phyloP scores from a whole-genome alignment of 345 rosid species.

The Citrus unshiu region DNA sequence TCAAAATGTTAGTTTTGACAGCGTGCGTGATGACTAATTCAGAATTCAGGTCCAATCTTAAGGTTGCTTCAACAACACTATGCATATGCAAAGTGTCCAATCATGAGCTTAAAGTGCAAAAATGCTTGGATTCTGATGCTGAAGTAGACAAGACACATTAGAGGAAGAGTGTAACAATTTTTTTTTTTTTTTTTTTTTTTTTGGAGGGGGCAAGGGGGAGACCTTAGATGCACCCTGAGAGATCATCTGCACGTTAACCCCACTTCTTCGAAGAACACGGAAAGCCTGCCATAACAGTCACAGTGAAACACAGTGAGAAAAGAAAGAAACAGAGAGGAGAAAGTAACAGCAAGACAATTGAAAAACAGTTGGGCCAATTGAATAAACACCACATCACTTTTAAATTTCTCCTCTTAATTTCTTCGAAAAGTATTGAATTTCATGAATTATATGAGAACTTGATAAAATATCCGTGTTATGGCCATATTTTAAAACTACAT shows the following conservation, averaged over 20 bases:
- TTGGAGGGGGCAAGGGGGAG: background rate
- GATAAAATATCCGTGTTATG: background rate
- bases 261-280: conserved; percentile 71
- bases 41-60: background rate
- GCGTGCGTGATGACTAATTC: background rate
- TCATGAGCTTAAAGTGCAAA: background rate
- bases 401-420: background rate
- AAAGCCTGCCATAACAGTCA: conserved; percentile 54
- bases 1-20: background rate
- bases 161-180: background rate
- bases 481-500: background rate
- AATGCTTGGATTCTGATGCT: background rate
- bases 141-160: background rate
- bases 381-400: background rate
- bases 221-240: conserved; percentile 99
- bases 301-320: background rate
- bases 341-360: background rate
- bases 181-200: too few species aligned
- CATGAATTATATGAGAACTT: background rate
- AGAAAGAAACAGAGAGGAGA: background rate
- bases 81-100: background rate
- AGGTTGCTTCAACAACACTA: background rate
- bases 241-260: conserved; percentile 98
- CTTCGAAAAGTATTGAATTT: background rate
- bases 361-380: background rate